Base-by-base conservation (phyloP, 345 rosid species). In the Crucihimalaya himalaica region DNA sequence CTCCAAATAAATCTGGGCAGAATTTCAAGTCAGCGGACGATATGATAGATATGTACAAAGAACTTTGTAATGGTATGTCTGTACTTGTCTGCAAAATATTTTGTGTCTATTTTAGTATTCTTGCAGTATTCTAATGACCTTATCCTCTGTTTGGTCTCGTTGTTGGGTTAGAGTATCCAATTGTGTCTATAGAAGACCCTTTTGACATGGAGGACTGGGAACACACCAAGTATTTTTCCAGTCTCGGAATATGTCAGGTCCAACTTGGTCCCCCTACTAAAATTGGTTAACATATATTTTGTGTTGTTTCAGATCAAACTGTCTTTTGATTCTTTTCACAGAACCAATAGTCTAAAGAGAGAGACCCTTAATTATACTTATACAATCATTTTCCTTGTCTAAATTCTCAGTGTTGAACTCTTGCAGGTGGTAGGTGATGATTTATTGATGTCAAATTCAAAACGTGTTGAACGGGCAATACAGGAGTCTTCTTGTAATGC, bases 131-230 rank as follows among this genome's bases (percentile, higher is more conserved):
- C 31, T 76, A 51, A 68, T 11, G 57, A 63, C n/a, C 57, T 65
- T 52, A 18, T 70, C 43, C 61, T 72, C 55, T 37, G 35, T 63
- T 71, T 76, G 48, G 60, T 68, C 54, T 73, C 52, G 43, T 59
- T 52, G 53, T 79, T 71, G 58, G 45, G 35, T 31, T 73, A 95
- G 99, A 86, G 37, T 92, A 92, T 78, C 97, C 96, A 20, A 86
- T 95, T 67, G 83, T 89, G 18, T 90, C 89, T 37, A 87, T 95
- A 42, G 98, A 95, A 86, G 99, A 95, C 81, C 99, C 99, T 46
- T 95, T 95, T 74, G 99, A 95, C 82, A 92, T 81, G 86, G 99
- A 95, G 81, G 99, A 95, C 53, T 92, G 99, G 98, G 99, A 90
- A 74, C 97, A 90, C 75, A 83, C 82, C 73, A 92, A 85, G 82